phyloP scores from a whole-genome alignment of 169 alveolate species.

The Theileria orientalis region DNA sequence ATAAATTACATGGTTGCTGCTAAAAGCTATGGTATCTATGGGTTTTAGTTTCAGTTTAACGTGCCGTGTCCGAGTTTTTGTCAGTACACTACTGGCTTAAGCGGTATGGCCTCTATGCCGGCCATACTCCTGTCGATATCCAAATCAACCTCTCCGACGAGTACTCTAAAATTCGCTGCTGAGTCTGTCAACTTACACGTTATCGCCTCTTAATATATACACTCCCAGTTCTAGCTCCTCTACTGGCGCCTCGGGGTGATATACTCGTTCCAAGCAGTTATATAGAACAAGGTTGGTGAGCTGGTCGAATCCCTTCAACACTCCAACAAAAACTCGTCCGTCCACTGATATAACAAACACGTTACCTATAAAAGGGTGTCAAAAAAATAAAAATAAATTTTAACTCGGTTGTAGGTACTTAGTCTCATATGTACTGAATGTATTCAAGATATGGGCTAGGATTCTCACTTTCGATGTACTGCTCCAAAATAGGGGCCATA shows the following conservation, averaged over 20 bases:
- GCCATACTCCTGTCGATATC: slow-evolving; percentile 56
- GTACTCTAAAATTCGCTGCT: slow-evolving; percentile 16
- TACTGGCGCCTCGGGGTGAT: slow-evolving; percentile 72
- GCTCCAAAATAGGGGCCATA: slow-evolving; percentile 69
- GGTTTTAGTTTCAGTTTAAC: not conserved
- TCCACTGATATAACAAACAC: slow-evolving; percentile 84
- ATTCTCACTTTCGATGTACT: slow-evolving; percentile 53
- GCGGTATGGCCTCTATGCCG: slow-evolving; percentile 62
- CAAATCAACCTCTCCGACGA: slow-evolving; percentile 60
- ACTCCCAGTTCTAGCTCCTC: slow-evolving; percentile 83
- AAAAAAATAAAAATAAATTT: not conserved
- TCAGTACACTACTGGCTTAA: slow-evolving; percentile 64
- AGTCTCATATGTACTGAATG: not conserved
- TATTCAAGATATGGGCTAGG: not conserved
- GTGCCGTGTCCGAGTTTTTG: not conserved
- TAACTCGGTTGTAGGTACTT: not conserved
- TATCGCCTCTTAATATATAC: slow-evolving; percentile 81
- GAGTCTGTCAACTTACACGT: slow-evolving; percentile 68
- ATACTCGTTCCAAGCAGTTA: slow-evolving; percentile 83
- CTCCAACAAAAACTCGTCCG: slow-evolving; percentile 86
- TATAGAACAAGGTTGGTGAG: slow-evolving; percentile 82
- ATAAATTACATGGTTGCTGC: slow-evolving; percentile 1
- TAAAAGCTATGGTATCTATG: too few relatives aligned
- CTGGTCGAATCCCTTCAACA: slow-evolving; percentile 86
- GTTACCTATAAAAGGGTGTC: slow-evolving; percentile 61